Base-by-base conservation (phyloP, 148 eudicot species). In the Polygonum maritimum region DNA sequence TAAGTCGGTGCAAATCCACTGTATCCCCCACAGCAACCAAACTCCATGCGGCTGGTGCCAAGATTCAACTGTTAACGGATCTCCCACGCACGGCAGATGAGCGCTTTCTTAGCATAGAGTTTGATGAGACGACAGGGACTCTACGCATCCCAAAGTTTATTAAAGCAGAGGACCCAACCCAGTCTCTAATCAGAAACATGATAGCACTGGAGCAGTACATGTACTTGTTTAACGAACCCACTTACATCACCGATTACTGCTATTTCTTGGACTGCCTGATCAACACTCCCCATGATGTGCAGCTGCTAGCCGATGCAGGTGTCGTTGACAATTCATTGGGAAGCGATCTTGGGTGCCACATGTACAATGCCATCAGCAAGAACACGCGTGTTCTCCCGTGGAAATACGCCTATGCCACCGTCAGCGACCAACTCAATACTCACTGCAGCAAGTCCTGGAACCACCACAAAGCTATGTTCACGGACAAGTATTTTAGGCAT, bases 91-190 rank as follows among this genome's bases (percentile, higher is more conserved):
- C 7, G 12, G 3, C 39, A 5, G 0, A 21, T n/a, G 2, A 3
- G 35, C 44, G 60, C 74, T 51, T 79, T 5, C 77, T 81, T 67
- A 63, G 0, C 12, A 12, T 83, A 16, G 33, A 51, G 1, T 86
- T 75, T 48, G 10, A 22, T 0, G 0, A 26, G 0, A 26, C 22
- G 0, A 70, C 57, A 19, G 86, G 88, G 76, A 57, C 75, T 31
- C 60, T 86, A 76, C 77, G 44, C 67, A 86, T 86, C 11, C 88
- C 86, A 1, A 74, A 15, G 70, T 19, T n/a, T n/a, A n/a, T 83
- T 13, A 9, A 10, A 6, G 45, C 78, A 45, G 16, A 48, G 7
- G 84, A 79, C 71, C 48, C 33, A 6, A 77, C 83, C 1, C 80
- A 78, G 62, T 33, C 78, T 11, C 14, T 35, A 15, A 69, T 82